These are phyloP conservation scores for Rhodotorula sp. DNA, from an alignment of 1,284 basidiomycete species.

Conservation along the genomic window DNA sequence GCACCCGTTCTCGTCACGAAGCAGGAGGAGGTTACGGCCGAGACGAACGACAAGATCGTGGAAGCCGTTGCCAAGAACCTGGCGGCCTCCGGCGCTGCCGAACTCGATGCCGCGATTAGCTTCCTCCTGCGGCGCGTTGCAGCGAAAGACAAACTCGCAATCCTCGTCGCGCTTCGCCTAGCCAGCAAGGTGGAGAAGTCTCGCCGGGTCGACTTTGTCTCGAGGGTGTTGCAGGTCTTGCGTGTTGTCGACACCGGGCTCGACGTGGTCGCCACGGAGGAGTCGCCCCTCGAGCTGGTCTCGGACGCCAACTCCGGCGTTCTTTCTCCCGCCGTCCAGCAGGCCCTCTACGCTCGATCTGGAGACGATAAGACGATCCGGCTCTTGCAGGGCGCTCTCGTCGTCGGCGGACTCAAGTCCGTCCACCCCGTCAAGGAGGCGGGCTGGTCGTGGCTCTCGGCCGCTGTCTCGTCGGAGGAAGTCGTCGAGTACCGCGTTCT, in stretches of 20 bases:
- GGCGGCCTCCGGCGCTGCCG: conserved; percentile 8
- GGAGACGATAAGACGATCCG: conserved; percentile 44
- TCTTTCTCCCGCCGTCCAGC: conserved; percentile 2
- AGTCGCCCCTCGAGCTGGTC: background rate
- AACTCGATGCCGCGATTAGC: conserved; percentile 6
- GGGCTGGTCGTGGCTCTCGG: conserved; percentile 39
- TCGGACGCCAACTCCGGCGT: background rate
- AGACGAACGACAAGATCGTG: conserved; percentile 19
- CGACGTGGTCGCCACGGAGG: conserved; percentile 8
- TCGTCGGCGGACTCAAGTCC: conserved; percentile 40
- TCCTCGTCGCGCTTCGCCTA: conserved; percentile 20
- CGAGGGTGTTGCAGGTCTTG: conserved; percentile 8
- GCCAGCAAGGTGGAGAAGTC: conserved; percentile 19
- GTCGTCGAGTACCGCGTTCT: conserved; percentile 13
- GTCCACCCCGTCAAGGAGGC: conserved; percentile 10
- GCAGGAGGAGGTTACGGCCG: background rate
- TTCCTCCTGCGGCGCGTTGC: conserved; percentile 29
- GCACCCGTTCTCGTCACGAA: background rate
- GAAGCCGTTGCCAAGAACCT: conserved; percentile 32
- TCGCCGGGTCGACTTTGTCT: conserved; percentile 20
- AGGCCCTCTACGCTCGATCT: conserved; percentile 45
- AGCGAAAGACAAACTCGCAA: conserved; percentile 13
- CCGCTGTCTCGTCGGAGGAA: background rate
- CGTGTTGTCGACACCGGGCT: conserved; percentile 1
- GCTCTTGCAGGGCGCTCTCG: conserved; percentile 44